A percentile compares a stretch with the other conserved stretches of the same genome.
phyloP scores from a whole-genome alignment of 768 basidiomycete species.

The Mycena olivaceomarginata region DNA sequence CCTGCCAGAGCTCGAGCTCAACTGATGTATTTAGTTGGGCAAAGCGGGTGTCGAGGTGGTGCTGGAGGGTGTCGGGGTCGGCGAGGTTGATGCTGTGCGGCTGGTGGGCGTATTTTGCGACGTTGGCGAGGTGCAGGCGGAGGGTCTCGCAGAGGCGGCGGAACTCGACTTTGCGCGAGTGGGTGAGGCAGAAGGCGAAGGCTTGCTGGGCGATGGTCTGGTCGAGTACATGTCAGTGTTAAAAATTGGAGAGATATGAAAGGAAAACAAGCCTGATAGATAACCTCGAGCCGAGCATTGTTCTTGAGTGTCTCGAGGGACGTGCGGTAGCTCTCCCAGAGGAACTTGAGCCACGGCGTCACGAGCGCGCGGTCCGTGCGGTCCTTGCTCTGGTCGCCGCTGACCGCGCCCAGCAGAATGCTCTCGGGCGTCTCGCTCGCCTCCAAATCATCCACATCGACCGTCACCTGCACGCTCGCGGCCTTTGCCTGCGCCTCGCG shows the following conservation, averaged over 20 bases:
- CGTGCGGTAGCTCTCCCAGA: slow-evolving; percentile 99
- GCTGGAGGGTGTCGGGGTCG: slow-evolving; percentile 95
- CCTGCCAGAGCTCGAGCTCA: slow-evolving; percentile 99
- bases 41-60: slow-evolving; percentile 97
- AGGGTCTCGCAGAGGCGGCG: slow-evolving; percentile 97
- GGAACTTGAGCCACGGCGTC: slow-evolving; percentile 97
- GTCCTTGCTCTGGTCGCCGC: slow-evolving; percentile 93
- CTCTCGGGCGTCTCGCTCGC: slow-evolving; percentile 96
- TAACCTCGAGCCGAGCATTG: slow-evolving; percentile 92
- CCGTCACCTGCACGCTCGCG: slow-evolving; percentile 77
- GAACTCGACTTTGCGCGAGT: slow-evolving; percentile 97
- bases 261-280: slow-evolving; percentile 90
- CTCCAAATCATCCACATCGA: slow-evolving; percentile 96
- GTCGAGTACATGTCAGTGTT: too few relatives aligned
- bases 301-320: slow-evolving; percentile 97
- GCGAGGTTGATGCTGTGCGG: slow-evolving; percentile 96
- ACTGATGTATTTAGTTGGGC: slow-evolving; percentile 97
- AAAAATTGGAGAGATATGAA: not conserved
- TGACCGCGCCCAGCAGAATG: slow-evolving; percentile 92
- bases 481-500: slow-evolving; percentile 92
- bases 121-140: slow-evolving; percentile 94
- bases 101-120: slow-evolving; percentile 96
- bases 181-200: slow-evolving; percentile 96
- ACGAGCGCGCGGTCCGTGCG: slow-evolving; percentile 96
- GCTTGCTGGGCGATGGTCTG: slow-evolving; percentile 98